Evolutionary conservation across 2,329 filamentous ascomycete genomes (phyloP), one percentile per base, ranked within the genome.

Genomic region (Metarhizium robertsii): DNA sequence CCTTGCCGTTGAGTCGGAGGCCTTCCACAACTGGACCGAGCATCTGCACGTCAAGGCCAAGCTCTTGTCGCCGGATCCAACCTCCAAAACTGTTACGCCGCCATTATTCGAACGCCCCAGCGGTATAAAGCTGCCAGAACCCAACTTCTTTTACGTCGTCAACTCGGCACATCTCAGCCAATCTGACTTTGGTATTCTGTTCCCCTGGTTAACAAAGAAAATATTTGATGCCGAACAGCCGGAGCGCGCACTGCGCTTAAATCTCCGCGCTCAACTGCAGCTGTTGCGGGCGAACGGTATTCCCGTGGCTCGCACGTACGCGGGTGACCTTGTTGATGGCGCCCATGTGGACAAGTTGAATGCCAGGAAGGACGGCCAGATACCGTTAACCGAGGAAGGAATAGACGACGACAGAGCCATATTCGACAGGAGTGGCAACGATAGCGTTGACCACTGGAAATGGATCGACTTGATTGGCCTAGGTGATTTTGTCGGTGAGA

Each of bases 171-270:
- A 95, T 66, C 78, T 95, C 30, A 89, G 81, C 56, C 90, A 95
- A 69, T 88, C 84, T 20, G 90, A 95, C 65, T 95, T 94, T 62
- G 90, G 88, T 40, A 73, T 94, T 29, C 71, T 95, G 25, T 95
- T 95, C 65, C 89, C 89, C 0, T 87, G 85, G 79, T 63, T 85
- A 50, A 83, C 80, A 8, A 79, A 76, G 62, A 77, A 75, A 61
- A 75, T 85, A 8, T 81, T 84, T 60, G 75, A 75, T 2, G 78
- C 79, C 0, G 76, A 79, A 50, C 74, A 81, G 53, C 83, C 83
- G 0, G 81, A 84, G 64, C 74, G 81, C 13, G 77, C 79, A 0
- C 66, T 86, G 52, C 74, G 80, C 20, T 71, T 86, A 2, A 86
- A 86, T 59, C 69, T 81, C 4, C 73, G 83, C 2, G 82, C 83